Evolutionary conservation across 1,284 basidiomycete genomes (phyloP).

Genomic region (Marasmius tenuissimus): DNA sequence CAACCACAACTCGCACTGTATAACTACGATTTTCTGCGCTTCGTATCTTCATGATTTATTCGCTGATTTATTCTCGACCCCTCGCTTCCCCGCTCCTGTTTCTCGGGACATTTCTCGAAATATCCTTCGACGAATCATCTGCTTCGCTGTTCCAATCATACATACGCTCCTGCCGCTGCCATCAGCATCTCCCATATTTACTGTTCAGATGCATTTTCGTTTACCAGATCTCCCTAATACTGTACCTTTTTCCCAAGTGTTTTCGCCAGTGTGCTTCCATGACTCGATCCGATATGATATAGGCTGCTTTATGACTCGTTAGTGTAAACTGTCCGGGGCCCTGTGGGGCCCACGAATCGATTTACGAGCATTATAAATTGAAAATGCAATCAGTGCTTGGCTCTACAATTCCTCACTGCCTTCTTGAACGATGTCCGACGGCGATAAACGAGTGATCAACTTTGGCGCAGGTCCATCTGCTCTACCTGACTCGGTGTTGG

Average conservation of each 20-base stretch:
- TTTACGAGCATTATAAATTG: background rate
- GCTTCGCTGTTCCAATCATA: background rate
- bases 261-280: background rate
- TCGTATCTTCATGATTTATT: constrained; percentile 29
- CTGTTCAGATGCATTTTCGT: background rate
- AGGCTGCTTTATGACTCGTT: background rate
- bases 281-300: background rate
- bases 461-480: constrained; percentile 93
- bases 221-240: background rate
- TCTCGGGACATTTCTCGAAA: constrained; percentile 7
- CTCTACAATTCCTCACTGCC: background rate
- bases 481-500: constrained; percentile 79
- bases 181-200: background rate
- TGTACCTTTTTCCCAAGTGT: background rate
- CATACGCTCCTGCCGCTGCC: background rate
- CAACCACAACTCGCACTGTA: constrained; percentile 4
- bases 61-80: constrained; percentile 26
- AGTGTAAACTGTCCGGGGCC: background rate
- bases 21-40: background rate
- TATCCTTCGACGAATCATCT: constrained; percentile 2
- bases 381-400: background rate
- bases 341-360: background rate
- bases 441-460: constrained; percentile 66
- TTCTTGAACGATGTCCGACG: constrained; percentile 29
- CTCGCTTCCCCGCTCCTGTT: constrained; percentile 9